A percentile compares a stretch with the other conserved stretches of the same genome.
Evolutionary conservation across 345 rosid genomes (phyloP).

Genomic region (Eucalyptus albens): DNA sequence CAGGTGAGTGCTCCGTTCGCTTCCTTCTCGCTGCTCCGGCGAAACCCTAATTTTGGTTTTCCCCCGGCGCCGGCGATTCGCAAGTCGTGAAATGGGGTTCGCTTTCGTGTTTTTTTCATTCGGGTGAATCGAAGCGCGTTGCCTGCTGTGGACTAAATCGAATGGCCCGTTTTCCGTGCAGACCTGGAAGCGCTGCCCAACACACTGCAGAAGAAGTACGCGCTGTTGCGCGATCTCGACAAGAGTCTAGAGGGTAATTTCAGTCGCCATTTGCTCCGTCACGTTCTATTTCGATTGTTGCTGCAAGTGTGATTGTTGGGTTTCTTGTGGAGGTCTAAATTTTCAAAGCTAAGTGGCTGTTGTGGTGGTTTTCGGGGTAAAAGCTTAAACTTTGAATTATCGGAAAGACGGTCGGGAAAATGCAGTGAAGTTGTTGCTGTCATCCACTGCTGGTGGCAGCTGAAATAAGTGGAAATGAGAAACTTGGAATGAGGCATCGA

Average conservation of each 20-base stretch:
- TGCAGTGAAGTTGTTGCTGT: not conserved
- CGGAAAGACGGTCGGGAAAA: not conserved
- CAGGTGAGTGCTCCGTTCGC: conserved; percentile 6
- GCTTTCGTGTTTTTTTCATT: not conserved
- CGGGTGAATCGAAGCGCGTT: not conserved
- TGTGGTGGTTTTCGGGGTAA: not conserved
- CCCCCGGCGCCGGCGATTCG: not conserved
- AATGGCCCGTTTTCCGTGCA: conserved; percentile 1
- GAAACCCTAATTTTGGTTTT: not conserved
- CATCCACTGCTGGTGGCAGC: not conserved
- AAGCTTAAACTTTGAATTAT: not conserved
- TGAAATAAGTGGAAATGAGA: not conserved
- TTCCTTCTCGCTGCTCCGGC: not conserved
- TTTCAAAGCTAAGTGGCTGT: not conserved
- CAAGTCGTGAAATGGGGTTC: not conserved
- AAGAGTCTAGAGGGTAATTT: conserved; percentile 77
- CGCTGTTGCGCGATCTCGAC: conserved; percentile 78
- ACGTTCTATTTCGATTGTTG: not conserved
- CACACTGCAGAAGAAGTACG: conserved; percentile 81
- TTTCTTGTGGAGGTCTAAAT: not conserved
- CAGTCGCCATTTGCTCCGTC: not conserved
- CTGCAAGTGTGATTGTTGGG: not conserved
- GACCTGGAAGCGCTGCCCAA: conserved; percentile 75
- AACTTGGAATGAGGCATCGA: not conserved
- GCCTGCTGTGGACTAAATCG: not conserved